These are phyloP conservation scores for Cajanus cajan DNA, from an alignment of 306 rosid species.

Conservation along the genomic window DNA sequence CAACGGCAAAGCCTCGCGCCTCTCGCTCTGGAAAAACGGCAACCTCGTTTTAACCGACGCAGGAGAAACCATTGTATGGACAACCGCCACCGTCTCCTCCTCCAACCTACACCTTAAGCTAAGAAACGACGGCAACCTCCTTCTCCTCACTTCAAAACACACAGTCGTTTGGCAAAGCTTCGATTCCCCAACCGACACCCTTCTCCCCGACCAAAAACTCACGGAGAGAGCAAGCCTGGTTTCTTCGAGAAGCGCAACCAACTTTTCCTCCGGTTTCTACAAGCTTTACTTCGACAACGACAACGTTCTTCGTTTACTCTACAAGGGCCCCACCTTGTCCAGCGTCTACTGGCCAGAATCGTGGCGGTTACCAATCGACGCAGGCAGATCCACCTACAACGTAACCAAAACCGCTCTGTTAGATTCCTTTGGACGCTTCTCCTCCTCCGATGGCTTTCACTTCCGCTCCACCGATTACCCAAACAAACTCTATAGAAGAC, in stretches of 20 bases:
- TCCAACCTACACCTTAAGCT: constrained; percentile 24
- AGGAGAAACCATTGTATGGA: constrained; percentile 38
- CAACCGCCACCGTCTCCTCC: constrained; percentile 20
- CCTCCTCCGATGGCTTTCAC: constrained; percentile 30
- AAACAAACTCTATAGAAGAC: neutral
- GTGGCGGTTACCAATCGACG: neutral
- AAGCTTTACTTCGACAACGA: constrained; percentile 45
- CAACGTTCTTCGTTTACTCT: constrained; percentile 38
- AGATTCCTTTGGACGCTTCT: constrained; percentile 27
- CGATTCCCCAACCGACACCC: constrained; percentile 52
- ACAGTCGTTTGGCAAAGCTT: constrained; percentile 55
- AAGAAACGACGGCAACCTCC: constrained; percentile 47
- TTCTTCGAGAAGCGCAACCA: constrained; percentile 32
- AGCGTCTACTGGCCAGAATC: constrained; percentile 44
- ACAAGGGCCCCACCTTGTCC: constrained; percentile 10
- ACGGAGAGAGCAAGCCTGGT: constrained; percentile 26
- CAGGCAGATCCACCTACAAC: constrained; percentile 39
- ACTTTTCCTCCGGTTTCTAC: constrained; percentile 46
- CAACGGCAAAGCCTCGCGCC: constrained; percentile 45
- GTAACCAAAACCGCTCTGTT: constrained; percentile 25
- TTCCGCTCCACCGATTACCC: constrained; percentile 16
- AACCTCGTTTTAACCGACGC: constrained; percentile 51
- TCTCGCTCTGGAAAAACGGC: constrained; percentile 41
- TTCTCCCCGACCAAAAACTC: constrained; percentile 44
- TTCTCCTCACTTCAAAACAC: neutral